A percentile compares a stretch with the other conserved stretches of the same genome.
Conservation (phyloP, 106 monocot species). For the Amphibolis antarctica region DNA sequence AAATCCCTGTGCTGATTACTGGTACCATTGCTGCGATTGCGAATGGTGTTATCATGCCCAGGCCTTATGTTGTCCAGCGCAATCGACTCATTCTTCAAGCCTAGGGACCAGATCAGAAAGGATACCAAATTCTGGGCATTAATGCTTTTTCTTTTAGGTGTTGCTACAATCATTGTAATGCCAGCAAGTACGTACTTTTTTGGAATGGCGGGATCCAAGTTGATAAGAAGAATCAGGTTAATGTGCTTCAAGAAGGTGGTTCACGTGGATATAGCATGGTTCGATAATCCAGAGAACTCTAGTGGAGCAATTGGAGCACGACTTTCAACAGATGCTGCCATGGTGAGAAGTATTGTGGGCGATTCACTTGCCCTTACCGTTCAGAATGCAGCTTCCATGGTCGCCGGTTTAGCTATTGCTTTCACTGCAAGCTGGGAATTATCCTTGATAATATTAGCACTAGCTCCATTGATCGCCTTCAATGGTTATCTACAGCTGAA, state of each 20-base stretch:
- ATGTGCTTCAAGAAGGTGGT: constrained; percentile 51
- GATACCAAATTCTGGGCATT: constrained; percentile 52
- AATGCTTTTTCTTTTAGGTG: constrained; percentile 35
- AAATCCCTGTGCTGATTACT: constrained; percentile 35
- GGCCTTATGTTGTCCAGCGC: constrained; percentile 45
- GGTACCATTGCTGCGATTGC: constrained; percentile 37
- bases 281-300: constrained; percentile 55
- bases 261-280: constrained; percentile 64
- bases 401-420: constrained; percentile 30
- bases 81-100: constrained; percentile 54
- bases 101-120: constrained; percentile 28
- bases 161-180: constrained; percentile 10
- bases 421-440: constrained; percentile 56
- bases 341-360: constrained; percentile 19
- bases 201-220: constrained; percentile 47
- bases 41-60: constrained; percentile 40
- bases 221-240: constrained; percentile 43
- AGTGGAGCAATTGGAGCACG: constrained; percentile 27
- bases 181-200: constrained; percentile 45
- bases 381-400: constrained; percentile 10
- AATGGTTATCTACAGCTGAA: constrained; percentile 57
- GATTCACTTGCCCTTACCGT: constrained; percentile 10
- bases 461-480: constrained; percentile 51
- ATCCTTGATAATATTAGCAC: constrained; percentile 33
- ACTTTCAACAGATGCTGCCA: constrained; percentile 12